phyloP scores from a whole-genome alignment of 352 stramenopile genomes.

The Pythium folliculosum region DNA sequence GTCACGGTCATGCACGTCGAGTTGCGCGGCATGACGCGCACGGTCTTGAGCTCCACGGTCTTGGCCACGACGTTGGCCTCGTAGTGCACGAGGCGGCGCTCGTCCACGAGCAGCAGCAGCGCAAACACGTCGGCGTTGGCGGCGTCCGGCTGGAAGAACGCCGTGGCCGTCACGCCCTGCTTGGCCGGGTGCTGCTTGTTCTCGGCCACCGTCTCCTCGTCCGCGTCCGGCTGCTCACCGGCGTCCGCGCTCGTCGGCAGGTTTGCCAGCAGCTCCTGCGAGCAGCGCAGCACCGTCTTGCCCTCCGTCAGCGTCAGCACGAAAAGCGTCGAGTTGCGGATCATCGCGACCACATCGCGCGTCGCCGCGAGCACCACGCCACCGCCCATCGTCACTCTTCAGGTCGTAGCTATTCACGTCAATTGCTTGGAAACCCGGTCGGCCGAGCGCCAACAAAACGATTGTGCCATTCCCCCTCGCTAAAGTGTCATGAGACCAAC shows the following conservation, averaged over 20 bases:
- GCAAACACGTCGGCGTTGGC: conserved; percentile 37
- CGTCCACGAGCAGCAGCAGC: conserved; percentile 65
- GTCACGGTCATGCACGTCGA: conserved; percentile 66
- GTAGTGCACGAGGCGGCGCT: conserved; percentile 77
- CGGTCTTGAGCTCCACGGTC: conserved; percentile 43
- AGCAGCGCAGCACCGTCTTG: conserved; percentile 18
- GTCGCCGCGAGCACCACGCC: conserved; percentile 52
- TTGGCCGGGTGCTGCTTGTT: conserved; percentile 30
- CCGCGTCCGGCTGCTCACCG: conserved; percentile 3
- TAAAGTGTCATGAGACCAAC: conserved; percentile 6
- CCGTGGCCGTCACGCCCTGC: conserved; percentile 26
- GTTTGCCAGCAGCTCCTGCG: conserved; percentile 24
- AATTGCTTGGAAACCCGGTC: not conserved
- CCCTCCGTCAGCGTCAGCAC: conserved; percentile 34
- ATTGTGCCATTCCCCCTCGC: conserved; percentile 18
- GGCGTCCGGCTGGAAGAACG: conserved; percentile 27
- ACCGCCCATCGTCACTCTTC: conserved; percentile 33
- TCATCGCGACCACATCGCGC: conserved; percentile 41
- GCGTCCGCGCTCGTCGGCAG: conserved; percentile 10
- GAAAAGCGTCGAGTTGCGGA: conserved; percentile 67
- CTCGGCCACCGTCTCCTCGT: conserved; percentile 11
- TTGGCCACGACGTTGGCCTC: conserved; percentile 49
- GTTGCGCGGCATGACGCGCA: conserved; percentile 57
- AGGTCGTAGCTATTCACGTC: conserved; percentile 13
- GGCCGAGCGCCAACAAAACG: conserved; percentile 20